Evolutionary conservation across 768 basidiomycete genomes (phyloP), one percentile per base, ranked within the genome.

Genomic region (Tulasnella sp.): DNA sequence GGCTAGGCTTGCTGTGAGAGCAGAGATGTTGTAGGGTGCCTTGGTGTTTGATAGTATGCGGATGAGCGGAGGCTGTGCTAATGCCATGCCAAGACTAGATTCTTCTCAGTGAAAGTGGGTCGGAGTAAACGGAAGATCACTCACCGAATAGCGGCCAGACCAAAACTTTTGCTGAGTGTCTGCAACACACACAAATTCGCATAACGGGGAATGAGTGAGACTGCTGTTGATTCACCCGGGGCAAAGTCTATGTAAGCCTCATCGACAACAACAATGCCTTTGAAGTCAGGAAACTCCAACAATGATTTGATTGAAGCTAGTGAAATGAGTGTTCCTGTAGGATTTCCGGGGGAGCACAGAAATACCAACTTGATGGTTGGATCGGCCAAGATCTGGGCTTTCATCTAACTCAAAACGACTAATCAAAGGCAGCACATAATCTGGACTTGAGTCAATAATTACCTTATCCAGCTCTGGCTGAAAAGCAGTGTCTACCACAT

Each of bases 161-260:
- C 95, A 57, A 96, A 96, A 58, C 90, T 82, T 62, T 98, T 99
- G 66, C 89, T 93, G 32, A 98, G 67, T 2, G 95, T 98, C 63
- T 99, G 95, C 72, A 88, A 78, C n/a, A 99, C 89, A 60, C 84
- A 82, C 10, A 99, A 58, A 60, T 99, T 99, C 8, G 76, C 77
- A 61, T 86, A 98, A 42, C 86, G 76, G 52, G 77, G 71, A 46
- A 95, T 71, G 22, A 98, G 69, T 3, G 73, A 68, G 12, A 73
- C 78, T 0, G 88, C 85, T 37, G 80, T 83, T 25, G 72, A 66
- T 15, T 69, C 71, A 7, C 70, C 63, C 0, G 72, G 72, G 0
- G 84, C 77, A 60, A 98, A 99, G 64, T 99, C 95, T 62, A 98
- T 84, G 66, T 99, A 98, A 0, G 95, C 95, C 64, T 99, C 95